phyloP scores from a whole-genome alignment of 495 filamentous ascomycete genomes.

The Penicillium lividum region DNA sequence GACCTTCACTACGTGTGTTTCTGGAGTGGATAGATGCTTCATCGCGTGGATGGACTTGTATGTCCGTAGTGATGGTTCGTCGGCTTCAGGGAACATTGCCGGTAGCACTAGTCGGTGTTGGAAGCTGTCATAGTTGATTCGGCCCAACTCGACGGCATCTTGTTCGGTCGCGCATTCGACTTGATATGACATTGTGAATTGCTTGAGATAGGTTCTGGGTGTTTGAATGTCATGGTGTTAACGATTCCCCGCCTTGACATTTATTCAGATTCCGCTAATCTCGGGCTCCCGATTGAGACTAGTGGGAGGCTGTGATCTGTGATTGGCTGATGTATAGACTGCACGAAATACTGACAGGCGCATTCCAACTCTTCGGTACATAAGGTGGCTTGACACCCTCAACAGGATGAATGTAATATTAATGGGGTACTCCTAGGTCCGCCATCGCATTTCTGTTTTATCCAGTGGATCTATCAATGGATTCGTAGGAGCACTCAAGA shows the following conservation, averaged over 20 bases:
- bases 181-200: slow-evolving; percentile 13
- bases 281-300: slow-evolving; percentile 3
- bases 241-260: neutral
- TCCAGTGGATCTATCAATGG: no score
- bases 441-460: no score
- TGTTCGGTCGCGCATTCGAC: slow-evolving; percentile 27
- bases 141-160: slow-evolving; percentile 22
- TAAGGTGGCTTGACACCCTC: no score
- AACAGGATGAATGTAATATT: no score
- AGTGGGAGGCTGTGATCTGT: neutral
- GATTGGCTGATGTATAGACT: neutral
- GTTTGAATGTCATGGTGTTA: neutral
- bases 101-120: slow-evolving; percentile 9
- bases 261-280: neutral
- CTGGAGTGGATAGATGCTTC: slow-evolving; percentile 27
- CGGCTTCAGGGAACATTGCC: slow-evolving; percentile 21
- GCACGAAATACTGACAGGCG: no score
- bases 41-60: slow-evolving; percentile 25
- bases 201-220: neutral
- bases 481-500: no score
- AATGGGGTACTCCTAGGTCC: no score
- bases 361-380: no score
- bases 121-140: slow-evolving; percentile 28
- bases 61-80: slow-evolving; percentile 3
- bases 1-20: slow-evolving; percentile 28